These are phyloP conservation scores for Hyphopichia buzzinii DNA, from an alignment of 1,139 yeast species.

Conservation along the genomic window DNA sequence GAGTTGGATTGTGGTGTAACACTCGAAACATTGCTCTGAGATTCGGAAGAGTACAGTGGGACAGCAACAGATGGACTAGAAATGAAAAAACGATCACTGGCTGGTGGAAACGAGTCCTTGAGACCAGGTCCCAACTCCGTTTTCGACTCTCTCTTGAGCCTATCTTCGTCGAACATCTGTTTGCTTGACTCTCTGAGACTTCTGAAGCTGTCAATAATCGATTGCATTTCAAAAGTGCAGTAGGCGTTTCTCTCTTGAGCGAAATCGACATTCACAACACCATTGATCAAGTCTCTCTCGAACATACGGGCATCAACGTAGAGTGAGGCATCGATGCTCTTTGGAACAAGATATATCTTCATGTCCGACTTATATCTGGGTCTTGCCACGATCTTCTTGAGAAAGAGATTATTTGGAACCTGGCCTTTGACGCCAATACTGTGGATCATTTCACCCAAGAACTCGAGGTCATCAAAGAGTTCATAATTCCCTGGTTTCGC, in stretches of 20 bases:
- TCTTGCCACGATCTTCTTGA: constrained; percentile 46
- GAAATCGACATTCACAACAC: constrained; percentile 35
- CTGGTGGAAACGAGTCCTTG: not conserved
- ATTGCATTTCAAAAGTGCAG: constrained; percentile 3
- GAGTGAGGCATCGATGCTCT: constrained; percentile 28
- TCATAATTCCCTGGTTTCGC: constrained; percentile 52
- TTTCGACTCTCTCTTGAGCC: not conserved
- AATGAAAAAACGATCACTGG: not conserved
- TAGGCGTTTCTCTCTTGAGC: constrained; percentile 12
- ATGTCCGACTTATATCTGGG: constrained; percentile 53
- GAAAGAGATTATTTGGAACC: constrained; percentile 45
- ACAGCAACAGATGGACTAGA: not conserved
- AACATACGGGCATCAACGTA: constrained; percentile 52
- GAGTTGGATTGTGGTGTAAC: no score
- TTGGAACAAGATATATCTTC: constrained; percentile 45
- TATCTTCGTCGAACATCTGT: not conserved
- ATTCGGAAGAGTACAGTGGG: not conserved
- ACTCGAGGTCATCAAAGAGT: constrained; percentile 49
- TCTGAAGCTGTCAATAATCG: not conserved
- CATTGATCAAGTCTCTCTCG: constrained; percentile 50
- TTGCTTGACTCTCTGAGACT: not conserved
- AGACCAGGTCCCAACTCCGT: not conserved
- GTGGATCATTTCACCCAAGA: constrained; percentile 38
- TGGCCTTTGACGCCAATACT: constrained; percentile 40
- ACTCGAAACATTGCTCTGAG: no score